Percentiles rank a stretch among this genome's conserved stretches.
Evolutionary conservation across 164 flowering plant genomes (phyloP).

Genomic region (Brasenia schreberi): DNA sequence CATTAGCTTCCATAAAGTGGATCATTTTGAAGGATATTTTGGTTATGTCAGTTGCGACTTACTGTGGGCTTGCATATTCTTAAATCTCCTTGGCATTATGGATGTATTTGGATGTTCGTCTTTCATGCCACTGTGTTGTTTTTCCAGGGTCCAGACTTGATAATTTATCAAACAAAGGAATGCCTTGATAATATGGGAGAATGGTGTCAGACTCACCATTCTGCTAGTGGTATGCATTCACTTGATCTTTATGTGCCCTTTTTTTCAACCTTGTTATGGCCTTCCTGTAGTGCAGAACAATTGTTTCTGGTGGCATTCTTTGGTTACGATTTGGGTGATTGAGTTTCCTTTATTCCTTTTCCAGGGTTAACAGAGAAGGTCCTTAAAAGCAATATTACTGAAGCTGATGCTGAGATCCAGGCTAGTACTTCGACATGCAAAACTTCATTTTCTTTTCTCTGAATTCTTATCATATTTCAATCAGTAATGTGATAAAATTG

Average conservation of each 20-base stretch:
- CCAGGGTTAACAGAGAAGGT: slow-evolving; percentile 76
- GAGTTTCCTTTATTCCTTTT: slow-evolving; percentile 1
- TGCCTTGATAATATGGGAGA: slow-evolving; percentile 87
- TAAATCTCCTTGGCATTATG: no score
- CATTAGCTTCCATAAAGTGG: no score
- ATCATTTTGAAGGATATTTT: no score
- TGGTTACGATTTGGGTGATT: not conserved
- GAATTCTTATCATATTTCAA: not conserved
- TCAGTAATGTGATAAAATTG: no score
- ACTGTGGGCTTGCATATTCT: no score
- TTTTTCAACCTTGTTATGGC: not conserved
- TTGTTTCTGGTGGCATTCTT: not conserved
- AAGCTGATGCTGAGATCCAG: slow-evolving; percentile 84
- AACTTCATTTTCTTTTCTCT: no score
- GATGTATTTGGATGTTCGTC: no score
- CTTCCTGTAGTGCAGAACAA: not conserved
- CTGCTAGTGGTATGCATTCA: slow-evolving; percentile 60
- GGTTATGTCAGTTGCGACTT: no score
- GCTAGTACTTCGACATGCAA: slow-evolving; percentile 14
- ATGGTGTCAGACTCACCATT: slow-evolving; percentile 89
- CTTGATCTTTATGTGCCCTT: not conserved
- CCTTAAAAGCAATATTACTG: slow-evolving; percentile 53
- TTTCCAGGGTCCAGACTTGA: slow-evolving; percentile 85
- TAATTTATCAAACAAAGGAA: slow-evolving; percentile 72
- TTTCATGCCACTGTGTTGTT: not conserved